Percentiles rank a stretch among this genome's conserved stretches.
These are phyloP conservation scores for Rhodocollybia butyracea DNA, from an alignment of 768 basidiomycete species.

Conservation along the genomic window DNA sequence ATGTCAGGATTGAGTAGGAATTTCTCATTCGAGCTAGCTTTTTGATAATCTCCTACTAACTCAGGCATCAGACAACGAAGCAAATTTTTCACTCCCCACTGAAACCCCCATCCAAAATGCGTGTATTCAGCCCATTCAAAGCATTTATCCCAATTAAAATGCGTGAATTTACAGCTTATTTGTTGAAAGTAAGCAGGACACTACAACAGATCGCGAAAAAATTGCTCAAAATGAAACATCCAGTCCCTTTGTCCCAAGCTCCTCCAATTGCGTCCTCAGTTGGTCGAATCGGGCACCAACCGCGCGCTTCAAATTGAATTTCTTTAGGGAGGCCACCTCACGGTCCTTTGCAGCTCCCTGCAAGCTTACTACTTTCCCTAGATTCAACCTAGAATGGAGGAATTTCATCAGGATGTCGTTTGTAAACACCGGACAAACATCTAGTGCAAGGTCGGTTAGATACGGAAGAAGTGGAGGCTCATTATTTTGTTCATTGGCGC, in stretches of 20 bases:
- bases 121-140: too few relatives aligned
- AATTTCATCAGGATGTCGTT: neutral
- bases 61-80: too few relatives aligned
- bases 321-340: neutral
- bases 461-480: neutral
- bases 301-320: neutral
- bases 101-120: too few relatives aligned
- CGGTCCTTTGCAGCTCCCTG: neutral
- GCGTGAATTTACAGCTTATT: too few relatives aligned
- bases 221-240: neutral
- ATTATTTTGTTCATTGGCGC: too few relatives aligned
- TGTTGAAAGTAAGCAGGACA: too few relatives aligned
- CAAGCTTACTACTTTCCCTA: neutral
- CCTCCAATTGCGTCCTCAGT: neutral
- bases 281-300: neutral
- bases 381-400: neutral
- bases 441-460: neutral
- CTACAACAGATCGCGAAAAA: too few relatives aligned
- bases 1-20: too few relatives aligned
- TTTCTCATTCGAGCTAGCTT: too few relatives aligned
- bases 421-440: neutral
- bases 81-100: too few relatives aligned
- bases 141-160: too few relatives aligned
- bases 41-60: too few relatives aligned
- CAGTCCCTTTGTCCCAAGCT: neutral